Evolutionary conservation across 306 rosid genomes (phyloP).

Genomic region (Pyrus pyrifolia): DNA sequence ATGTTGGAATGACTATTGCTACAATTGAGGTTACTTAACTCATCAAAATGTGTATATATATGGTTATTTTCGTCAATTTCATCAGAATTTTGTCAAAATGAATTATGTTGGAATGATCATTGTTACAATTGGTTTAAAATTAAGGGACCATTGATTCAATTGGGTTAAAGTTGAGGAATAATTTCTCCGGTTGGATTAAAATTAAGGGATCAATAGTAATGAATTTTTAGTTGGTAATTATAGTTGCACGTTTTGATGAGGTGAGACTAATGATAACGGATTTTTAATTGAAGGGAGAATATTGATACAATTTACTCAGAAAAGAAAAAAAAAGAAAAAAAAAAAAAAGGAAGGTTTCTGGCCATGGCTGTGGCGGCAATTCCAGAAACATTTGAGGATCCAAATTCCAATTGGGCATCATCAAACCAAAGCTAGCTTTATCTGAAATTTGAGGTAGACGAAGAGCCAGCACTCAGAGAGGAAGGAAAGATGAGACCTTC

Average conservation of each 20-base stretch:
- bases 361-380: neutral
- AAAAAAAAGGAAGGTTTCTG: neutral
- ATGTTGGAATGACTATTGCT: rapidly evolving
- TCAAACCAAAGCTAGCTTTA: neutral
- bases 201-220: rapidly evolving
- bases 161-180: rapidly evolving
- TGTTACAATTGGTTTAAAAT: too few species aligned
- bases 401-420: neutral
- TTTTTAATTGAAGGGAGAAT: too few species aligned
- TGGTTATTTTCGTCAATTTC: too few species aligned
- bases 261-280: too few species aligned
- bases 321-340: neutral
- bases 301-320: too few species aligned
- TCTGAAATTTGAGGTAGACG: neutral
- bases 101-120: rapidly evolving
- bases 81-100: too few species aligned
- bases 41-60: too few species aligned
- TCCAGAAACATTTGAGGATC: neutral
- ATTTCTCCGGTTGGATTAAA: rapidly evolving
- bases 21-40: rapidly evolving
- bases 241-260: rapidly evolving
- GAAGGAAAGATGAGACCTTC: constrained; percentile 30
- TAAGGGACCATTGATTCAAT: too few species aligned
- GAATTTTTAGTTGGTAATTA: too few species aligned
- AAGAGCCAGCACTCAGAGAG: neutral